phyloP scores from a whole-genome alignment of 805 yeast species.

The Lipomyces yamadae region DNA sequence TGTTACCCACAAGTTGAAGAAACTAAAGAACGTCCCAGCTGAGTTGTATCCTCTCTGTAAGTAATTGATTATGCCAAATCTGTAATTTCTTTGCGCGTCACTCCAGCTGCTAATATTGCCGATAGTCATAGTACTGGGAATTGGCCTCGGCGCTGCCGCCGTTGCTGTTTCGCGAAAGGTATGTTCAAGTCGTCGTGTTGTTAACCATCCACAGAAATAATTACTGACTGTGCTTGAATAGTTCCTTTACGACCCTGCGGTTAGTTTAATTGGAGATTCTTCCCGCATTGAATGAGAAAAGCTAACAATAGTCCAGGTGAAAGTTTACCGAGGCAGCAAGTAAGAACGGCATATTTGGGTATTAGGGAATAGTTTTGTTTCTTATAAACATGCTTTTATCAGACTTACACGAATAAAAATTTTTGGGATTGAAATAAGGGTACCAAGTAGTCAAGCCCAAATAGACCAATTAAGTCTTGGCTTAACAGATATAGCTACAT shows the following conservation, averaged over 20 bases:
- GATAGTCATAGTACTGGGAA: constrained; percentile 10
- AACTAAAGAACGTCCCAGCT: constrained; percentile 40
- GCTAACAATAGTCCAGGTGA: constrained; percentile 19
- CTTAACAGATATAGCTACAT: too few species aligned
- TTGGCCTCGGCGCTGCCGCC: constrained; percentile 30
- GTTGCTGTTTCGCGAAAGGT: constrained; percentile 26
- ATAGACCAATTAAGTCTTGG: neutral
- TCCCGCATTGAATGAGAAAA: neutral
- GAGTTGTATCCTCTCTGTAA: constrained; percentile 44
- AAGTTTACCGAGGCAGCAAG: constrained; percentile 24
- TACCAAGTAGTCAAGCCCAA: too few species aligned
- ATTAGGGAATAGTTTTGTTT: neutral
- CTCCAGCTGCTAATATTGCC: neutral
- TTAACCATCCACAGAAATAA: neutral
- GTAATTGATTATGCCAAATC: constrained; percentile 19
- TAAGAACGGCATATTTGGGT: neutral
- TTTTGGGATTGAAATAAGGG: neutral
- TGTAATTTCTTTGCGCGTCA: neutral
- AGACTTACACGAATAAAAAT: neutral
- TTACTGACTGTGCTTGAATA: constrained; percentile 1
- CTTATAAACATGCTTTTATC: neutral
- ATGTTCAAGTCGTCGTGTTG: neutral
- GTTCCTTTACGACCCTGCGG: constrained; percentile 31
- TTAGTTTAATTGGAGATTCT: constrained; percentile 11
- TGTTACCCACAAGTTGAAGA: constrained; percentile 31